Conservation (phyloP, 2,329 filamentous ascomycete genomes). For the Neonectria sp. region DNA sequence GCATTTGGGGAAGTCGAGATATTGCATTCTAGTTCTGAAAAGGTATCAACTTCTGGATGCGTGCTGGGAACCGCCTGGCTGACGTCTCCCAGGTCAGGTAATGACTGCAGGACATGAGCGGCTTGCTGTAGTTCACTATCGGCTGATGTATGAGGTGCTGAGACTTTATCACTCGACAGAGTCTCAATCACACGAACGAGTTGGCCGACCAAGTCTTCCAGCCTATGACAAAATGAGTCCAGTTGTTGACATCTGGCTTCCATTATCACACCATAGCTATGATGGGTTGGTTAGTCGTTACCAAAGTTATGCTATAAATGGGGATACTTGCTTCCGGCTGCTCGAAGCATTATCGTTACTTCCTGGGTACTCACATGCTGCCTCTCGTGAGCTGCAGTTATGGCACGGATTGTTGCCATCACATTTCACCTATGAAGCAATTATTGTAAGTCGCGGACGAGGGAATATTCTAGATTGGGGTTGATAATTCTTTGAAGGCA, state of each 20-base stretch:
- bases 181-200: constrained; percentile 26
- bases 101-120: not conserved
- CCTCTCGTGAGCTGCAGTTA: constrained; percentile 26
- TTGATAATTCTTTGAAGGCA: not conserved
- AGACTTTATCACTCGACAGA: not conserved
- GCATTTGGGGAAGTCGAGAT: not conserved
- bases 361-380: constrained; percentile 25
- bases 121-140: not conserved
- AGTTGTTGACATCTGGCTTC: constrained; percentile 46
- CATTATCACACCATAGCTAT: constrained; percentile 22
- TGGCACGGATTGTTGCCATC: constrained; percentile 29
- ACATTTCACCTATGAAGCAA: constrained; percentile 21
- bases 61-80: too few relatives aligned
- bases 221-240: constrained; percentile 41
- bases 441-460: not conserved
- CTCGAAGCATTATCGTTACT: constrained; percentile 31
- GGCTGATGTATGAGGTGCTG: not conserved
- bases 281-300: not conserved
- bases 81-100: not conserved
- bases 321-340: constrained; percentile 21
- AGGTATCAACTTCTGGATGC: not conserved
- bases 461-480: too few relatives aligned
- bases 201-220: constrained; percentile 39
- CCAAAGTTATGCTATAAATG: too few relatives aligned
- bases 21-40: not conserved